These are phyloP conservation scores for Auricularia auricula-judae DNA, from an alignment of 768 basidiomycete genomes.

Conservation along the genomic window DNA sequence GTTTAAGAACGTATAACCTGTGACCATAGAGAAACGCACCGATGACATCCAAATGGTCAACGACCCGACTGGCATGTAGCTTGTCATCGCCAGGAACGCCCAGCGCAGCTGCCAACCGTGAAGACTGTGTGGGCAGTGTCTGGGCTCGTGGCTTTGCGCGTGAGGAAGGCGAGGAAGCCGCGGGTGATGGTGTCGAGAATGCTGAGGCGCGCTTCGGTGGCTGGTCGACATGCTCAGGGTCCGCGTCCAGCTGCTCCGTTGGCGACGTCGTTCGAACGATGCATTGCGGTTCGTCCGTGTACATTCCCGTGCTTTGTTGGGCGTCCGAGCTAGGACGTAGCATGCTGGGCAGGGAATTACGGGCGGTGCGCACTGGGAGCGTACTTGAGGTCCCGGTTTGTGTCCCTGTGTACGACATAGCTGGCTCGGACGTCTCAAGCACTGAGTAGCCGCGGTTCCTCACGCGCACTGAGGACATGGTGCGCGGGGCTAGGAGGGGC, in stretches of 20 bases:
- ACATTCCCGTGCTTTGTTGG: background rate
- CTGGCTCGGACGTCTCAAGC: background rate
- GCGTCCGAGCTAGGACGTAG: background rate
- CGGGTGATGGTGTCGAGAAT: no score
- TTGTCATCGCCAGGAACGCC: constrained; percentile 11
- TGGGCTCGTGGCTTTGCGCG: background rate
- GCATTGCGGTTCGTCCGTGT: no score
- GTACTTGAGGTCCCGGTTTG: background rate
- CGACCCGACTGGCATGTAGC: constrained; percentile 66
- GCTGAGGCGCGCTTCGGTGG: no score
- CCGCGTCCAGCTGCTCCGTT: no score
- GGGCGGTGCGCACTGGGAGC: background rate
- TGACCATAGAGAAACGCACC: constrained; percentile 28
- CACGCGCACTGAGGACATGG: background rate
- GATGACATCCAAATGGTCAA: constrained; percentile 75
- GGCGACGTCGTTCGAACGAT: no score
- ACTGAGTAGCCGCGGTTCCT: background rate
- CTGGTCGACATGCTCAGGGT: no score
- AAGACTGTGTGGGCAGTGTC: background rate
- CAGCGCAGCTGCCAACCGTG: background rate
- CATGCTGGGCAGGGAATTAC: background rate
- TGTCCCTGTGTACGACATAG: no score
- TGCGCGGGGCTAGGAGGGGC: background rate
- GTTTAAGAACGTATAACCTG: background rate
- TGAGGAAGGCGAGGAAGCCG: no score